Evolutionary conservation across 2,329 filamentous ascomycete genomes (phyloP).

Genomic region (Aspergillus oerlinghausenensis): DNA sequence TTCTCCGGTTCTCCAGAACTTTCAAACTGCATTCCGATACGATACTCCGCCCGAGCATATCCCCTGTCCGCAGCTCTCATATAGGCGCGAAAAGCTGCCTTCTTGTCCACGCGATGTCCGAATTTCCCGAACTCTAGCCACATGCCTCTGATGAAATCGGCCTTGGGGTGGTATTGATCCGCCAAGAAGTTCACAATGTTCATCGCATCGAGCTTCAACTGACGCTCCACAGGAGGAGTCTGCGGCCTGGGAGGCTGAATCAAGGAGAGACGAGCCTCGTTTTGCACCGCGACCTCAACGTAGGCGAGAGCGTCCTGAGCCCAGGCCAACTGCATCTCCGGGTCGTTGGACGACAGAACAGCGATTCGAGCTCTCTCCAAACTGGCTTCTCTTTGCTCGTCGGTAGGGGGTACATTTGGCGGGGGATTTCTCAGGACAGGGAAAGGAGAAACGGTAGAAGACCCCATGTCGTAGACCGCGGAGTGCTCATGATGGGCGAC

Average conservation of each 20-base stretch:
- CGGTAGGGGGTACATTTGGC: slow-evolving; percentile 85
- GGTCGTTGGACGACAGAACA: slow-evolving; percentile 89
- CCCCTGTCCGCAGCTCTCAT: slow-evolving; percentile 78
- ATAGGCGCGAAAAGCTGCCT: slow-evolving; percentile 87
- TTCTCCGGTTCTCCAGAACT: slow-evolving; percentile 88
- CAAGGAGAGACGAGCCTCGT: slow-evolving; percentile 63
- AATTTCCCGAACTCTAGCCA: slow-evolving; percentile 99
- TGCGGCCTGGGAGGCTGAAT: slow-evolving; percentile 59
- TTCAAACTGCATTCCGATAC: slow-evolving; percentile 98
- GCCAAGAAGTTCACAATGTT: slow-evolving; percentile 89
- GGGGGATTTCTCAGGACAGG: slow-evolving; percentile 74
- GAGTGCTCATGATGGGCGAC: slow-evolving; percentile 47
- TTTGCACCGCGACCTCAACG: slow-evolving; percentile 77
- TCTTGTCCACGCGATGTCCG: slow-evolving; percentile 83
- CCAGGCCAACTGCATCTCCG: slow-evolving; percentile 95
- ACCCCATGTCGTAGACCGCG: slow-evolving; percentile 48
- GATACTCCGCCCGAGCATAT: slow-evolving; percentile 85
- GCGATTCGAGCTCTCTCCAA: slow-evolving; percentile 77
- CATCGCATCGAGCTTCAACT: slow-evolving; percentile 79
- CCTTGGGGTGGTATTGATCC: slow-evolving; percentile 87
- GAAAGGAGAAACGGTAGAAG: slow-evolving; percentile 85
- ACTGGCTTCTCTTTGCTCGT: slow-evolving; percentile 89
- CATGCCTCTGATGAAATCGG: slow-evolving; percentile 89
- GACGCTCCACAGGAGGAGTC: slow-evolving; percentile 84
- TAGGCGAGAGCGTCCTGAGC: slow-evolving; percentile 87